Evolutionary conservation across 2,329 filamentous ascomycete genomes (phyloP).

Genomic region (Tolypocladium tundrense): DNA sequence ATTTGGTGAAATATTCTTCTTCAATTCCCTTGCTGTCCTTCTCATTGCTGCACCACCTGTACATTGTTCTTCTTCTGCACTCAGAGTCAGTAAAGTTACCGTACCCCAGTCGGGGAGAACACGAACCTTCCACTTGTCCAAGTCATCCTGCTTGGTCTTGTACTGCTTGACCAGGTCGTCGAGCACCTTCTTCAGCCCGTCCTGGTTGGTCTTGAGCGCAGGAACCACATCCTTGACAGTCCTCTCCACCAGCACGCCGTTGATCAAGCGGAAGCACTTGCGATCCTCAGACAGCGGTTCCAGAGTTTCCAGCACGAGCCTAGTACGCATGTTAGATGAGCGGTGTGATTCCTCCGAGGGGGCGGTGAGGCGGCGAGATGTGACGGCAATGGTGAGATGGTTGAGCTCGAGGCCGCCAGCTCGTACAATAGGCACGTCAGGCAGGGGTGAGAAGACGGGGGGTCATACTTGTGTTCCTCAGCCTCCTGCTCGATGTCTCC

Average conservation of each 20-base stretch:
- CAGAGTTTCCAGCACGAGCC: conserved; percentile 88
- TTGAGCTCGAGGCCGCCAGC: neutral
- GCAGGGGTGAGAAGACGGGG: neutral
- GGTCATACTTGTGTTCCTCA: conserved; percentile 83
- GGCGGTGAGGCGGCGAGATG: conserved; percentile 26
- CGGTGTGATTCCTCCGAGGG: conserved; percentile 7
- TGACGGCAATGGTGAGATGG: neutral
- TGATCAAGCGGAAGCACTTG: conserved; percentile 98
- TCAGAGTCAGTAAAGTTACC: conserved; percentile 7
- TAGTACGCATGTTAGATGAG: conserved; percentile 26
- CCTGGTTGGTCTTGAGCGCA: conserved; percentile 83
- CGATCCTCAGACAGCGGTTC: conserved; percentile 72
- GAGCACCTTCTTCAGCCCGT: conserved; percentile 86
- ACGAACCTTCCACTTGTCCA: conserved; percentile 96
- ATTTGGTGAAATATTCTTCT: neutral
- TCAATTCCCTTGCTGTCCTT: conserved; percentile 6
- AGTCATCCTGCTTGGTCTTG: conserved; percentile 84
- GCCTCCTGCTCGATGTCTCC: conserved; percentile 95
- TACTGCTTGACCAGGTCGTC: conserved; percentile 96
- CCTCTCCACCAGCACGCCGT: conserved; percentile 88
- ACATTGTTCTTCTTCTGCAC: conserved; percentile 80
- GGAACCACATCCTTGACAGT: conserved; percentile 90
- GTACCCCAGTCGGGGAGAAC: neutral
- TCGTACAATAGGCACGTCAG: neutral
- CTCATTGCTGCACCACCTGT: conserved; percentile 69